phyloP scores from a whole-genome alignment of 2,329 filamentous ascomycete species.

The Verticillium tricorpus region DNA sequence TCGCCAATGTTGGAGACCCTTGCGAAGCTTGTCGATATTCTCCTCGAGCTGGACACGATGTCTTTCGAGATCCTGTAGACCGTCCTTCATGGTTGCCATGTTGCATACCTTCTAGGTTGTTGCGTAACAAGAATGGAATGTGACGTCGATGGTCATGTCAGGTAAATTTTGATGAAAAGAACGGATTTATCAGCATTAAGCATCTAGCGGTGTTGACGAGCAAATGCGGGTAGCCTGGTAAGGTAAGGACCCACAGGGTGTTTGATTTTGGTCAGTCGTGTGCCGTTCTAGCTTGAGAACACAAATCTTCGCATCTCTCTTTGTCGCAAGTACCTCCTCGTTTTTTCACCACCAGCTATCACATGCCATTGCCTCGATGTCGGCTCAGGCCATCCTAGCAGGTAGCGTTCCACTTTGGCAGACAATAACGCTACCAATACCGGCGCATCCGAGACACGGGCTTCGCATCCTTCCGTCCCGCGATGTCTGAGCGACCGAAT shows the following conservation, averaged over 20 bases:
- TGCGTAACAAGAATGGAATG: background rate
- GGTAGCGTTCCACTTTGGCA: background rate
- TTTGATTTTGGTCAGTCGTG: too few species aligned
- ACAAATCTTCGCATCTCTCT: too few species aligned
- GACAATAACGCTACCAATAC: background rate
- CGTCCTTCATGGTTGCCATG: conserved; percentile 41
- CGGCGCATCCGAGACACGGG: background rate
- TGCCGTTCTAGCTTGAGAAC: too few species aligned
- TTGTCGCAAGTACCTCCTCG: background rate
- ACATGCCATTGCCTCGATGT: background rate
- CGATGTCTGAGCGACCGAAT: background rate
- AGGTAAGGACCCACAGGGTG: background rate
- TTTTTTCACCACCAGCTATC: background rate
- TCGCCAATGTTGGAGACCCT: conserved; percentile 81
- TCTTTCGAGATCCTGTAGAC: conserved; percentile 65
- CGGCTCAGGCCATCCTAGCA: background rate
- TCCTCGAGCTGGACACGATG: conserved; percentile 72
- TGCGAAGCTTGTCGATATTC: conserved; percentile 67
- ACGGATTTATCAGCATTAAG: background rate
- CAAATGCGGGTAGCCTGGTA: background rate
- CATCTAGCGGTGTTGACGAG: background rate
- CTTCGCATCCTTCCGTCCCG: background rate
- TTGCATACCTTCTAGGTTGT: background rate
- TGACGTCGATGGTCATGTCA: background rate
- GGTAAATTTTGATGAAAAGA: background rate